Conservation (phyloP, 768 basidiomycete species). For the Trametes cubensis region DNA sequence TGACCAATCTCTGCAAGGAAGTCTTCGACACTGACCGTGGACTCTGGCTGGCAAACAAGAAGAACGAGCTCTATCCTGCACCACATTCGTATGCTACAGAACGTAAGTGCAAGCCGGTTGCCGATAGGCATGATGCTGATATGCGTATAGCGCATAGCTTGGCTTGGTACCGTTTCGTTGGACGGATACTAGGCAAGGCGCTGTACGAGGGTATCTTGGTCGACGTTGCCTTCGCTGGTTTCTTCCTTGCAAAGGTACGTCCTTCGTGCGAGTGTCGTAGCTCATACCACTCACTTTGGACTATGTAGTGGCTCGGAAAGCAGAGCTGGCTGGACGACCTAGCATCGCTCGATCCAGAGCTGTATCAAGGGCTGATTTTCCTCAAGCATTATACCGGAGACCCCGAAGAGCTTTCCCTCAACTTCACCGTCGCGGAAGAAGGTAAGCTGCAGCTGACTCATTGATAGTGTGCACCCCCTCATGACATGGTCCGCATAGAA, state of each 20-base stretch:
- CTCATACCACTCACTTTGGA: not conserved
- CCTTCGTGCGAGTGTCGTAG: not conserved
- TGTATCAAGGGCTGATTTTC: constrained; percentile 91
- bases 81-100: constrained; percentile 92
- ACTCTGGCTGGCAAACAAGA: constrained; percentile 87
- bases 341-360: constrained; percentile 84
- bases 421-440: constrained; percentile 86
- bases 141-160: constrained; percentile 68
- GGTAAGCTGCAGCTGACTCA: constrained; percentile 47
- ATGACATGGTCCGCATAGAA: constrained; percentile 47
- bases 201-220: constrained; percentile 95
- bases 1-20: constrained; percentile 90
- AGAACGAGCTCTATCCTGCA: constrained; percentile 95
- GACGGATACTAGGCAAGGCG: constrained; percentile 92
- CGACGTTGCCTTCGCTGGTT: constrained; percentile 92
- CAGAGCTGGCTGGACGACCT: constrained; percentile 94
- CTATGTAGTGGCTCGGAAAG: constrained; percentile 79
- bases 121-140: not conserved
- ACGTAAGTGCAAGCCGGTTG: constrained; percentile 46
- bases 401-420: constrained; percentile 85
- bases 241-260: constrained; percentile 86
- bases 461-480: not conserved
- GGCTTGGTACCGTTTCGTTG: constrained; percentile 92
- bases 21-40: constrained; percentile 95
- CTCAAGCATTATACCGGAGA: constrained; percentile 90